phyloP scores from a whole-genome alignment of 2,329 filamentous ascomycete species.

The Ampelomyces quisqualis region DNA sequence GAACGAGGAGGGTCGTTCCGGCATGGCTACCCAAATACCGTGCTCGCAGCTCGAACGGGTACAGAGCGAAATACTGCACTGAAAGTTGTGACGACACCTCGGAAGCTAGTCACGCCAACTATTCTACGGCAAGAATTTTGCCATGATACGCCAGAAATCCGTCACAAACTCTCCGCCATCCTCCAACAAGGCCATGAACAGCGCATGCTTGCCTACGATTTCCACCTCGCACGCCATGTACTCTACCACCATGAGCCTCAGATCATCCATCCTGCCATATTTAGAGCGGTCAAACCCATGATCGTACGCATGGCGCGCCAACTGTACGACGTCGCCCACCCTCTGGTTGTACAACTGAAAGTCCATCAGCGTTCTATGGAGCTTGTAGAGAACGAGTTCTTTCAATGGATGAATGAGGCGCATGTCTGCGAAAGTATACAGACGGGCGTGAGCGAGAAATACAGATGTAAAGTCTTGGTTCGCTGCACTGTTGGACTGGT shows the following conservation, averaged over 20 bases:
- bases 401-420: constrained; percentile 26
- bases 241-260: constrained; percentile 25
- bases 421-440: constrained; percentile 32
- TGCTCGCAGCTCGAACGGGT: too few species aligned
- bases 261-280: constrained; percentile 17
- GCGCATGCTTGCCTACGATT: constrained; percentile 15
- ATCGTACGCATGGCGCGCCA: constrained; percentile 28
- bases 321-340: constrained; percentile 24
- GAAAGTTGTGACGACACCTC: too few species aligned
- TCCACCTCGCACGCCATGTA: constrained; percentile 27
- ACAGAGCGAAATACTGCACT: too few species aligned
- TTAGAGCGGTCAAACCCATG: constrained; percentile 13
- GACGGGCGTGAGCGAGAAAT: constrained; percentile 33
- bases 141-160: constrained; percentile 15
- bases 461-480: constrained; percentile 23
- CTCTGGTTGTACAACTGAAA: constrained; percentile 27
- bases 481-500: constrained; percentile 1
- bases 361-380: constrained; percentile 27
- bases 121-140: background rate
- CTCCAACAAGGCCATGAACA: constrained; percentile 22
- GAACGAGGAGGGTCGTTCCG: too few species aligned
- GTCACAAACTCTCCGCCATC: constrained; percentile 30
- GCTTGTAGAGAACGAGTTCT: constrained; percentile 25
- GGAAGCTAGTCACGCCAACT: too few species aligned
- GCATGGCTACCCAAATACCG: too few species aligned